Conservation (phyloP, 306 rosid species). For the Quercus berberidifolia region DNA sequence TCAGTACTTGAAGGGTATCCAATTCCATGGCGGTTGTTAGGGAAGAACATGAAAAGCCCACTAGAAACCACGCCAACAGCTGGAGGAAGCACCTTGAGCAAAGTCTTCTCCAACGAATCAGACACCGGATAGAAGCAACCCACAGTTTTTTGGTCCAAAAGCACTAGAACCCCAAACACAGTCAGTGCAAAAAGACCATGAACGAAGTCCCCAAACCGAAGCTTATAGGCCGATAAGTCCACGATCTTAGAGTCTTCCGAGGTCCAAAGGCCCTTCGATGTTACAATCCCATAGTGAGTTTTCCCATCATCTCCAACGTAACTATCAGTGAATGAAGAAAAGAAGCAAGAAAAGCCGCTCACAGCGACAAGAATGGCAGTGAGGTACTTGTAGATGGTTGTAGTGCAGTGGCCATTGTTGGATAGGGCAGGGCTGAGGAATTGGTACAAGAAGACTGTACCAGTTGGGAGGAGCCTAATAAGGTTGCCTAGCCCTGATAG, state of each 20-base stretch:
- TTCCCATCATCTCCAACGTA: conserved; percentile 54
- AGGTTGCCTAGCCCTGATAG: conserved; percentile 60
- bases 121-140: conserved; percentile 56
- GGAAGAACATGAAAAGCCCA: conserved; percentile 49
- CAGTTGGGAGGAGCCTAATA: conserved; percentile 75
- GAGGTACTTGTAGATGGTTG: conserved; percentile 42
- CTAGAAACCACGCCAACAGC: conserved; percentile 55
- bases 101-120: conserved; percentile 28
- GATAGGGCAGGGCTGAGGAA: conserved; percentile 65
- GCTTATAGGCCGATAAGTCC: conserved; percentile 44
- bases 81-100: conserved; percentile 59
- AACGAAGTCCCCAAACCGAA: conserved; percentile 62
- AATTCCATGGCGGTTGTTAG: conserved; percentile 74
- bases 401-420: conserved; percentile 62
- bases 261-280: conserved; percentile 65
- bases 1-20: conserved; percentile 52
- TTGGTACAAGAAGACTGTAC: conserved; percentile 69
- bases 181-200: conserved; percentile 48
- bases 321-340: conserved; percentile 80
- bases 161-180: conserved; percentile 53
- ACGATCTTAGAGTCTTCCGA: conserved; percentile 30
- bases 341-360: conserved; percentile 31
- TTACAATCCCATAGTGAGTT: conserved; percentile 52
- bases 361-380: conserved; percentile 27
- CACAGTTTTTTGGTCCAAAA: conserved; percentile 49